These are phyloP conservation scores for Carex arenaria DNA, from an alignment of 202 grass and related monocot genomes.

Conservation along the genomic window DNA sequence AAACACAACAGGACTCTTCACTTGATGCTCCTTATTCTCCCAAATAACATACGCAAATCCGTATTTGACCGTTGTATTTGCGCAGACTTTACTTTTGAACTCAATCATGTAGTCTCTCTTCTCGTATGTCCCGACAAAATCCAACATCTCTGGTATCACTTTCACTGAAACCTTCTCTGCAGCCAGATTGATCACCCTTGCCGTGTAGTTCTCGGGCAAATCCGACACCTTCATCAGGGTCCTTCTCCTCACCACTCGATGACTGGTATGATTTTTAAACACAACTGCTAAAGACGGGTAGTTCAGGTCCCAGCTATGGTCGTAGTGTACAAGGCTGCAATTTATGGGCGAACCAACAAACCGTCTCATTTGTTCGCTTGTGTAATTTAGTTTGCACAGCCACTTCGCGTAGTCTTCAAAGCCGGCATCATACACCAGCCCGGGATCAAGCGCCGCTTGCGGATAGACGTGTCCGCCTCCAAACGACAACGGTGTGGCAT, in stretches of 20 bases:
- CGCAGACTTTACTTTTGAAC: constrained; percentile 28
- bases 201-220: constrained; percentile 29
- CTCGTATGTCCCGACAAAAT: constrained; percentile 26
- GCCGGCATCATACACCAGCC: constrained; percentile 38
- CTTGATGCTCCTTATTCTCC: constrained; percentile 38
- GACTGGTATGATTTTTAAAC: constrained; percentile 5
- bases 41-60: constrained; percentile 32
- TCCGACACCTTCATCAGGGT: constrained; percentile 33
- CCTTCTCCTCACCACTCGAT: constrained; percentile 14
- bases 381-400: constrained; percentile 50
- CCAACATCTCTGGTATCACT: constrained; percentile 29
- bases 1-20: constrained; percentile 49
- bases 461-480: constrained; percentile 35
- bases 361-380: constrained; percentile 7
- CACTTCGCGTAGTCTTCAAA: constrained; percentile 37
- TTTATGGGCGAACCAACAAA: constrained; percentile 12
- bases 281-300: constrained; percentile 49
- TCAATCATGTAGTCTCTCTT: constrained; percentile 39
- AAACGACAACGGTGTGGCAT: constrained; percentile 31
- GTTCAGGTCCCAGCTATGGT: constrained; percentile 29
- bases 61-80: not conserved
- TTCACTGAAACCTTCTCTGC: constrained; percentile 30
- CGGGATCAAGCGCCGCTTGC: constrained; percentile 29
- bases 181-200: constrained; percentile 20
- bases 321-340: constrained; percentile 22